Conservation (phyloP, 805 yeast species). For the Jamesozyma hellenica region DNA sequence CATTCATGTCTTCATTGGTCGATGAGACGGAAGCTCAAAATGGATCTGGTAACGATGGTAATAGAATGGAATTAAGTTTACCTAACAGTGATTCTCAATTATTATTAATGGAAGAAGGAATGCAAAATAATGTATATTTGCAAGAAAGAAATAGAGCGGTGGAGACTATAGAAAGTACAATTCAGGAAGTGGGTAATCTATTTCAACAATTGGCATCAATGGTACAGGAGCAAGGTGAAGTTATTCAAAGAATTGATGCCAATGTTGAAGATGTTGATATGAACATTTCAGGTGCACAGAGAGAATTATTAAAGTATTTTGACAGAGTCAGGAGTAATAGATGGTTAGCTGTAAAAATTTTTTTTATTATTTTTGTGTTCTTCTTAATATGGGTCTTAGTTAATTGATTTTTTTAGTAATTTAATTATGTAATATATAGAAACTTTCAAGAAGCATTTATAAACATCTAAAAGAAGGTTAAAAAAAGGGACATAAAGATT, state of each 20-base stretch:
- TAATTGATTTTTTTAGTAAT: slow-evolving; percentile 37
- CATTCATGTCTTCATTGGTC: slow-evolving; percentile 31
- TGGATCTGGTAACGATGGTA: slow-evolving; percentile 8
- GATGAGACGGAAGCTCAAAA: slow-evolving; percentile 14
- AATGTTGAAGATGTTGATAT: slow-evolving; percentile 88
- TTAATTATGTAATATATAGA: neutral
- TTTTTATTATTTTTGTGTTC: slow-evolving; percentile 73
- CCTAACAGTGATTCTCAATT: slow-evolving; percentile 65
- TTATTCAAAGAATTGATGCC: slow-evolving; percentile 87
- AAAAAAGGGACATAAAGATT: neutral
- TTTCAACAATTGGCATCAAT: slow-evolving; percentile 92
- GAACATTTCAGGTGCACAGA: slow-evolving; percentile 87
- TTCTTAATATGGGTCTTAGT: slow-evolving; percentile 73
- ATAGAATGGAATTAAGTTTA: slow-evolving; percentile 41
- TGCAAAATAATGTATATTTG: slow-evolving; percentile 42
- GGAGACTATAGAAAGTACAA: slow-evolving; percentile 93
- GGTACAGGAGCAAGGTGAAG: slow-evolving; percentile 97
- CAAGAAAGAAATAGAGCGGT: slow-evolving; percentile 84
- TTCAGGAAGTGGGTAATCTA: slow-evolving; percentile 89
- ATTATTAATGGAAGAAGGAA: slow-evolving; percentile 73
- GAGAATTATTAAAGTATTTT: slow-evolving; percentile 84
- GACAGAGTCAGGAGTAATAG: slow-evolving; percentile 81
- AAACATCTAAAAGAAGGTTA: neutral
- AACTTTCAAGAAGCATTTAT: neutral
- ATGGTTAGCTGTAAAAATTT: slow-evolving; percentile 83